Evolutionary conservation across 345 rosid genomes (phyloP).

Genomic region (Erodium maritimum): DNA sequence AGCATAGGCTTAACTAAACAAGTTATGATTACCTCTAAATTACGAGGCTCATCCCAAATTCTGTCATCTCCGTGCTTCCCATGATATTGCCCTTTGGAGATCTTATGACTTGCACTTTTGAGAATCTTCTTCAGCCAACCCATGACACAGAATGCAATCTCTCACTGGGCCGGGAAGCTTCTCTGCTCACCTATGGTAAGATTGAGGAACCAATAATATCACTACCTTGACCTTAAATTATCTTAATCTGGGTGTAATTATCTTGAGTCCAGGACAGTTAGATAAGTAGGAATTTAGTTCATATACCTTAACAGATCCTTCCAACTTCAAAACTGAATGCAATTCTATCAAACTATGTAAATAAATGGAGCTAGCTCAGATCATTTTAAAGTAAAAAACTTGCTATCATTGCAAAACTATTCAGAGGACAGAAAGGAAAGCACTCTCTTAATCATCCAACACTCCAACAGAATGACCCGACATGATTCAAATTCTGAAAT

Average conservation of each 20-base stretch:
- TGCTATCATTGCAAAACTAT: background rate
- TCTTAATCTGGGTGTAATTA: too few relatives aligned
- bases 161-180: constrained; percentile 13
- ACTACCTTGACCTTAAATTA: too few relatives aligned
- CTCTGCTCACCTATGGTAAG: constrained; percentile 20
- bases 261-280: too few relatives aligned
- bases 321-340: background rate
- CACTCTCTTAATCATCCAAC: constrained; percentile 1
- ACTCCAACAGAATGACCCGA: background rate
- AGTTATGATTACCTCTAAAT: constrained; percentile 33
- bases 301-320: background rate
- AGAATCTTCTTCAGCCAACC: constrained; percentile 69
- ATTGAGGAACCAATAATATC: too few relatives aligned
- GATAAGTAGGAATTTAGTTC: background rate
- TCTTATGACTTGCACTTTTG: constrained; percentile 41
- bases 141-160: constrained; percentile 25
- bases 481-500: background rate
- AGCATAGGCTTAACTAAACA: too few relatives aligned
- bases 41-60: constrained; percentile 38
- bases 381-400: background rate
- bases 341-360: background rate
- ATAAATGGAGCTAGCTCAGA: background rate
- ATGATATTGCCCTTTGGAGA: constrained; percentile 24
- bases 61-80: constrained; percentile 35
- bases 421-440: background rate